Evolutionary conservation across 2,329 filamentous ascomycete species (phyloP).

Genomic region (Sodiomyces alkalinus): DNA sequence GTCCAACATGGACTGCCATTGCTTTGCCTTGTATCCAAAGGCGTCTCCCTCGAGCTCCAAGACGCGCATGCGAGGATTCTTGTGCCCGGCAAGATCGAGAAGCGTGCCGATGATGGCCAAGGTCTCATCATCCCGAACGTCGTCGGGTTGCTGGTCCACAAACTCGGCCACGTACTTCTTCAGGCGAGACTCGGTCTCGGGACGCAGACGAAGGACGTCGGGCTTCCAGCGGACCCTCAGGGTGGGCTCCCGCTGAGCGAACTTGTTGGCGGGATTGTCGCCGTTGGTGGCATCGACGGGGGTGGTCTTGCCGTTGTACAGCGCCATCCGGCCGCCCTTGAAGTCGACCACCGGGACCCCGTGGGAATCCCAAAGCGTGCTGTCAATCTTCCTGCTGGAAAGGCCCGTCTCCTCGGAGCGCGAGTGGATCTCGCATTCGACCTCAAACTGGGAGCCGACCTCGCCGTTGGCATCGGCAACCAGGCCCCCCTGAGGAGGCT

Average conservation of each 20-base stretch:
- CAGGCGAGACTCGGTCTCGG: too few relatives aligned
- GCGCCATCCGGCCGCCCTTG: background rate
- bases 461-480: too few relatives aligned
- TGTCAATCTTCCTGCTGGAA: background rate
- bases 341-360: background rate
- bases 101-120: too few relatives aligned
- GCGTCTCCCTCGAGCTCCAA: too few relatives aligned
- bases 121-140: background rate
- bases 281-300: too few relatives aligned
- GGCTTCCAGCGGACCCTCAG: conserved; percentile 1
- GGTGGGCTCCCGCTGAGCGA: too few relatives aligned
- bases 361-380: background rate
- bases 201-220: background rate
- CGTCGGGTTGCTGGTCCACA: background rate
- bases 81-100: conserved; percentile 1
- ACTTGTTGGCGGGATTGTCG: too few relatives aligned
- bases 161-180: background rate
- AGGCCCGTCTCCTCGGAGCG: background rate
- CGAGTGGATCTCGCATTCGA: background rate
- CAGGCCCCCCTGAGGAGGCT: background rate
- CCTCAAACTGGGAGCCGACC: too few relatives aligned
- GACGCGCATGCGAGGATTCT: background rate
- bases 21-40: too few relatives aligned
- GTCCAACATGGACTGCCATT: too few relatives aligned
- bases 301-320: background rate